These are phyloP conservation scores for Salvia miltiorrhiza DNA, from an alignment of 257 asterid species.

Conservation along the genomic window DNA sequence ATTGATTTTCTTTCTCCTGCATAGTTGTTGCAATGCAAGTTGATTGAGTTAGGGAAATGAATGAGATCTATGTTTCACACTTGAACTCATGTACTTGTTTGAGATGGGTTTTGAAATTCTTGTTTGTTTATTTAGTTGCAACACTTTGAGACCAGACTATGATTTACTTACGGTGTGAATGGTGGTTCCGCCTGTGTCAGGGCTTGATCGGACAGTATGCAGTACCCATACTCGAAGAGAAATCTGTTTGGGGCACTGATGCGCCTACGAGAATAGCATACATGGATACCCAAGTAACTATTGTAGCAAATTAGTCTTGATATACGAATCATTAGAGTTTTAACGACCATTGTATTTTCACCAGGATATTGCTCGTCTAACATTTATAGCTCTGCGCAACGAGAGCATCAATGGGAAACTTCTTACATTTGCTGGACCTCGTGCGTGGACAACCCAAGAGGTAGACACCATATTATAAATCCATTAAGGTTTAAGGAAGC, in stretches of 20 bases:
- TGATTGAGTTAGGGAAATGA: neutral
- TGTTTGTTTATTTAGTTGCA: neutral
- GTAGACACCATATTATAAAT: conserved; percentile 30
- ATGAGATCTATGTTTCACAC: neutral
- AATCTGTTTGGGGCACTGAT: conserved; percentile 99
- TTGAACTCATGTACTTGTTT: neutral
- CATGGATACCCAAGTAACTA: conserved; percentile 92
- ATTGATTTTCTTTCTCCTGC: conserved; percentile 12
- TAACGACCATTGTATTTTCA: conserved; percentile 18
- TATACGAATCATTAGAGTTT: conserved; percentile 5
- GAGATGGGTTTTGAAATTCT: neutral
- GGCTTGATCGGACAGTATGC: conserved; percentile 97
- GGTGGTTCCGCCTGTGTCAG: conserved; percentile 39
- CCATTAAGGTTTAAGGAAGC: neutral
- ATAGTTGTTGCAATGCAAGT: neutral
- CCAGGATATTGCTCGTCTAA: conserved; percentile 92
- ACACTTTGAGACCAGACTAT: conserved; percentile 14
- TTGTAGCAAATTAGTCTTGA: conserved; percentile 5
- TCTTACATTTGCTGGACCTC: conserved; percentile 95
- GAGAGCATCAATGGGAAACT: conserved; percentile 80
- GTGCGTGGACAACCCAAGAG: conserved; percentile 99
- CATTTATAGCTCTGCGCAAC: conserved; percentile 89
- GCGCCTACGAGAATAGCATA: conserved; percentile 98
- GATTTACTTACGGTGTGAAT: conserved; percentile 16
- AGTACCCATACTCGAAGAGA: conserved; percentile 94